Evolutionary conservation across 2,329 filamentous ascomycete species (phyloP).

Genomic region (Alternaria viburni): DNA sequence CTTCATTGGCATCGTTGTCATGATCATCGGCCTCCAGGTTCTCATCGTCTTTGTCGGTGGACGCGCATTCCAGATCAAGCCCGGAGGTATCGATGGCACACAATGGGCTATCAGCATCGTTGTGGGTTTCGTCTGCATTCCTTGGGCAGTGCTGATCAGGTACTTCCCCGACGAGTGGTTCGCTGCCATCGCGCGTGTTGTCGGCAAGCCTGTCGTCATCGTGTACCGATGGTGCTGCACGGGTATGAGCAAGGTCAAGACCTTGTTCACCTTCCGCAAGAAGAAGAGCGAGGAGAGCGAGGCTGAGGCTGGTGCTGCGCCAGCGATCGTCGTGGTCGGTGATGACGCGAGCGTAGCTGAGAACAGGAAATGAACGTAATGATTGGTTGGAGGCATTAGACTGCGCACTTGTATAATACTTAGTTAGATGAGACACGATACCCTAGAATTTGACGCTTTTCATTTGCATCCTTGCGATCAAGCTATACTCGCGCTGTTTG

Average conservation of each 20-base stretch:
- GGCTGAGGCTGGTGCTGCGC: constrained; percentile 20
- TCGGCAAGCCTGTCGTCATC: constrained; percentile 31
- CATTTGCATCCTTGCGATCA: not conserved
- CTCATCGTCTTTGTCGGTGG: constrained; percentile 65
- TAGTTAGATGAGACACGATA: not conserved
- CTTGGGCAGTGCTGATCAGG: constrained; percentile 59
- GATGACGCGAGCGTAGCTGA: constrained; percentile 8
- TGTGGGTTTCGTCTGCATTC: constrained; percentile 58
- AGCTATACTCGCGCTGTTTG: not conserved
- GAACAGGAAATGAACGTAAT: not conserved
- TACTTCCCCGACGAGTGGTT: constrained; percentile 58
- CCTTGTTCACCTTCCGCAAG: constrained; percentile 22
- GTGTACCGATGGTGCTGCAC: constrained; percentile 22
- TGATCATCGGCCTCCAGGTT: constrained; percentile 65
- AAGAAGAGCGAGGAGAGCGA: constrained; percentile 23
- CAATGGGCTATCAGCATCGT: constrained; percentile 68
- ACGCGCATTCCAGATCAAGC: constrained; percentile 59
- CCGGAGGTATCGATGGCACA: constrained; percentile 55
- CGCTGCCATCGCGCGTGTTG: constrained; percentile 24
- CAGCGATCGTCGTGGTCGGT: constrained; percentile 24
- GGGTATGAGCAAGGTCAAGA: constrained; percentile 15
- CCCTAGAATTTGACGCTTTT: not conserved
- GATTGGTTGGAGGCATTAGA: not conserved
- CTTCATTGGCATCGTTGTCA: constrained; percentile 63
- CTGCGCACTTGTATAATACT: not conserved